Evolutionary conservation across 164 flowering plant species (phyloP).

Genomic region (Vitis vinifera): ASM3070453v1 NC_081814.1:4587001-4587500

Average conservation of each 20-base stretch:
- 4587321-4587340: constrained; percentile 24
- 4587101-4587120: constrained; percentile 47
- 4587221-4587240: background rate
- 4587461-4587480: no score
- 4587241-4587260: constrained; percentile 20
- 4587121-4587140: constrained; percentile 37
- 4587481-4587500: no score
- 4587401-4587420: background rate
- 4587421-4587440: constrained; percentile 11
- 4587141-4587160: constrained; percentile 34
- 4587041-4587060: constrained; percentile 42
- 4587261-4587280: no score
- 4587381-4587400: constrained; percentile 10
- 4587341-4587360: constrained; percentile 41
- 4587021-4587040: constrained; percentile 49
- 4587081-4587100: constrained; percentile 50
- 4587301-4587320: constrained; percentile 6
- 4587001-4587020: constrained; percentile 45
- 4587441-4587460: background rate
- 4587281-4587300: background rate
- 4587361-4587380: constrained; percentile 21
- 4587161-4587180: constrained; percentile 44
- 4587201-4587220: no score
- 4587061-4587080: constrained; percentile 43
- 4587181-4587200: no score